These are phyloP conservation scores for Psilocybe cubensis DNA, from an alignment of 768 basidiomycete genomes.

Conservation along the genomic window DNA sequence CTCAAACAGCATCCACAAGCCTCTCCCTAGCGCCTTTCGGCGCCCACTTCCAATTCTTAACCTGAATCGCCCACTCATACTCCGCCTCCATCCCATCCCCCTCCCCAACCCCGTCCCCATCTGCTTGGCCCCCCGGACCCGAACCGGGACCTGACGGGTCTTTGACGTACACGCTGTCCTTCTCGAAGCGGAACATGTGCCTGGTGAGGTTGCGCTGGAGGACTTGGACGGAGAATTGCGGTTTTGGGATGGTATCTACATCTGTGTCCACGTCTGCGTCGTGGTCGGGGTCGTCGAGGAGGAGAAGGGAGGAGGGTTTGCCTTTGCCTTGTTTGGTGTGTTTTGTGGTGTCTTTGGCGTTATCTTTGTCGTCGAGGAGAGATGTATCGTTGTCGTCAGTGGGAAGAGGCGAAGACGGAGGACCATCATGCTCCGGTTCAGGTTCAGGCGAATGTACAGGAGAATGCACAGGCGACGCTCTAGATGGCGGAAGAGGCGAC, in stretches of 20 bases:
- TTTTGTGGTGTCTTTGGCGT: neutral
- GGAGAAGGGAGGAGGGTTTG: neutral
- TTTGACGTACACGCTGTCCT: slow-evolving; percentile 39
- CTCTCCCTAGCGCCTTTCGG: slow-evolving; percentile 18
- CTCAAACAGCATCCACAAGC: slow-evolving; percentile 1
- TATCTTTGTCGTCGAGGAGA: neutral
- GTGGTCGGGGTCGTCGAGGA: slow-evolving; percentile 18
- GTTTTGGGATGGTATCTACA: slow-evolving; percentile 18
- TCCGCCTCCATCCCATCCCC: slow-evolving; percentile 28
- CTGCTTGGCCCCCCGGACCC: too few species aligned
- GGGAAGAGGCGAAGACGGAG: slow-evolving; percentile 13
- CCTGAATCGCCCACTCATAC: slow-evolving; percentile 45
- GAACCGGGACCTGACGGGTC: too few species aligned
- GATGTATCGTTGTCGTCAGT: slow-evolving; percentile 10
- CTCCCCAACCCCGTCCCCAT: too few species aligned
- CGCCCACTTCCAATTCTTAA: slow-evolving; percentile 45
- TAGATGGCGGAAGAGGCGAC: slow-evolving; percentile 15
- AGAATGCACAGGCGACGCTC: slow-evolving; percentile 21
- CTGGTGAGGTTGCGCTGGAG: slow-evolving; percentile 38
- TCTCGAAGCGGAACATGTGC: slow-evolving; percentile 41
- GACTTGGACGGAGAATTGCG: slow-evolving; percentile 34
- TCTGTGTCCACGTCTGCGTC: too few species aligned
- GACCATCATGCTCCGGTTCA: neutral
- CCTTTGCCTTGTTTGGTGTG: neutral
- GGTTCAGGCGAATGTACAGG: slow-evolving; percentile 25